These are phyloP conservation scores for Thymus quinquecostatus DNA, from an alignment of 257 asterid species.

Conservation along the genomic window DNA sequence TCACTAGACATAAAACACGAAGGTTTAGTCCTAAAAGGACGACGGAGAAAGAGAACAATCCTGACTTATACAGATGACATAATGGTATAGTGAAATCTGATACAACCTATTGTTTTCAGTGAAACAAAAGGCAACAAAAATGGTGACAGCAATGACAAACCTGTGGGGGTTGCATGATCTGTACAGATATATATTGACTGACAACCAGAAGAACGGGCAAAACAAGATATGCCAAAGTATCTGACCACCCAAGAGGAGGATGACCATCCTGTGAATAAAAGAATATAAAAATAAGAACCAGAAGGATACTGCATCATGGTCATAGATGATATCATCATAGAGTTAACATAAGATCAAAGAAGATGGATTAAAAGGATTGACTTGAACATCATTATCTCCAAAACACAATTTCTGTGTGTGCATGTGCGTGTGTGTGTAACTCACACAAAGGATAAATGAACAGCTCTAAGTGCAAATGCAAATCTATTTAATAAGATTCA, in stretches of 20 bases:
- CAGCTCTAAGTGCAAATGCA: conserved; percentile 14
- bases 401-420: neutral
- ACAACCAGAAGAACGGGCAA: conserved; percentile 78
- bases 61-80: neutral
- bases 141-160: conserved; percentile 43
- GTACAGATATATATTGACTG: conserved; percentile 80
- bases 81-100: conserved; percentile 21
- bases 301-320: neutral
- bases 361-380: neutral
- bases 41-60: neutral
- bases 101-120: conserved; percentile 8
- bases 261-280: conserved; percentile 77
- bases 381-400: conserved; percentile 4
- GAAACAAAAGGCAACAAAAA: conserved; percentile 19
- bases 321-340: conserved; percentile 8
- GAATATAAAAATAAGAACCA: conserved; percentile 24
- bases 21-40: conserved; percentile 11
- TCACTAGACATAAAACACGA: neutral
- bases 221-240: conserved; percentile 91
- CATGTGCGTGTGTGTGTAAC: neutral
- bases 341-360: conserved; percentile 10
- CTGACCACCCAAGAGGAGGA: conserved; percentile 98
- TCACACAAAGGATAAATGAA: neutral
- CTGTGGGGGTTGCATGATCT: conserved; percentile 96
- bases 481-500: neutral